Percentiles rank a stretch among this genome's conserved stretches.
Conservation (phyloP, 108 stramenopile genomes). For the Parmales sp. region DNA sequence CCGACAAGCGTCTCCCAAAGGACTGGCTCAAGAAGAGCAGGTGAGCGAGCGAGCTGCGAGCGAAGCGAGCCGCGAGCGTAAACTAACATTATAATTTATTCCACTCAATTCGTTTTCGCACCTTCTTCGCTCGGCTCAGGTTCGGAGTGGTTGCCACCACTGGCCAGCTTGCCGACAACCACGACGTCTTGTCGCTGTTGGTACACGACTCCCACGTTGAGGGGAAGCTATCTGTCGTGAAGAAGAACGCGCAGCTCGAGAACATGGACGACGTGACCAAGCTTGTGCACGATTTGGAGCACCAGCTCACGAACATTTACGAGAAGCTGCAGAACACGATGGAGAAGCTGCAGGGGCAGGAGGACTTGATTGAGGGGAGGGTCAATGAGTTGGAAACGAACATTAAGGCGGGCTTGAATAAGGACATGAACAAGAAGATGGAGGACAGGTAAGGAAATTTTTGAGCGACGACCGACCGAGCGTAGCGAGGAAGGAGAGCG, state of each 20-base stretch:
- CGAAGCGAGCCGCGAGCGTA: background rate
- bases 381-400: constrained; percentile 10
- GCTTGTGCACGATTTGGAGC: constrained; percentile 24
- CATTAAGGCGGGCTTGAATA: background rate
- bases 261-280: background rate
- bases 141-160: constrained; percentile 45
- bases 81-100: background rate
- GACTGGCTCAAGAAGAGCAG: constrained; percentile 15
- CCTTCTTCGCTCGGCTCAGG: background rate
- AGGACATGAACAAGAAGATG: background rate
- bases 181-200: constrained; percentile 40
- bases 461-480: background rate
- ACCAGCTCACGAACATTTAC: constrained; percentile 16
- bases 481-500: too few relatives aligned
- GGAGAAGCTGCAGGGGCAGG: constrained; percentile 22
- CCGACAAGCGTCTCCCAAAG: constrained; percentile 1
- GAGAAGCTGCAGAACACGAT: constrained; percentile 18
- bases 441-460: background rate
- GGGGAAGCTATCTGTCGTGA: background rate
- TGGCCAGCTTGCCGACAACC: constrained; percentile 60
- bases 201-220: constrained; percentile 4
- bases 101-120: too few relatives aligned
- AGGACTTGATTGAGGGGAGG: constrained; percentile 16
- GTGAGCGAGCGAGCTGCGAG: background rate
- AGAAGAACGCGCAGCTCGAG: background rate